These are phyloP conservation scores for Polygonum maritimum DNA, from an alignment of 148 eudicot species.

Conservation along the genomic window DNA sequence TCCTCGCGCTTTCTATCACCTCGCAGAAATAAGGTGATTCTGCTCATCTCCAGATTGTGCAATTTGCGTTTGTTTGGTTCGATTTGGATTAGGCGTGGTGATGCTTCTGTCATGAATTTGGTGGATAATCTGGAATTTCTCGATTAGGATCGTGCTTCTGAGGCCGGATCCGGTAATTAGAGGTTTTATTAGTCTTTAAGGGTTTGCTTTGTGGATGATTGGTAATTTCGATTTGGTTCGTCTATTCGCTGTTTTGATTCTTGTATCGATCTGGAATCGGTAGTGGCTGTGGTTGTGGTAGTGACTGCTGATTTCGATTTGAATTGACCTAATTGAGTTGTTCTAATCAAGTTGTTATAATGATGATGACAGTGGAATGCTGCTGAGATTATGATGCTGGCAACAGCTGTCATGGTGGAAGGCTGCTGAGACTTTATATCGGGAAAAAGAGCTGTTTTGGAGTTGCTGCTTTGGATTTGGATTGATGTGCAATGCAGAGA, in stretches of 20 bases:
- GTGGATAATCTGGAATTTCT: background rate
- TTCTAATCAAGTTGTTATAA: background rate
- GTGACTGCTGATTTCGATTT: background rate
- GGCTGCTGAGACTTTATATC: background rate
- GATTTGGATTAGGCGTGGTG: background rate
- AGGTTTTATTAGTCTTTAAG: background rate
- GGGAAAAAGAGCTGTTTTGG: background rate
- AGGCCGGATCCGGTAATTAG: background rate
- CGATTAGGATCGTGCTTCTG: background rate
- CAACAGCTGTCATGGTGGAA: background rate
- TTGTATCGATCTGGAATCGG: background rate
- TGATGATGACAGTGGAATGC: background rate
- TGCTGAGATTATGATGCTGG: background rate
- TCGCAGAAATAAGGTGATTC: background rate
- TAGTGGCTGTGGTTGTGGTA: background rate
- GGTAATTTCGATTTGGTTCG: background rate
- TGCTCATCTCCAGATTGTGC: background rate
- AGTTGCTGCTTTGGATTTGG: conserved; percentile 4
- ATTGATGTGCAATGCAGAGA: conserved; percentile 88
- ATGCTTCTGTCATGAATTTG: background rate
- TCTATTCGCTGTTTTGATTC: background rate
- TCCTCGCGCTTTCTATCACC: background rate
- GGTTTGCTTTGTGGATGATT: background rate
- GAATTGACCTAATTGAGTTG: background rate
- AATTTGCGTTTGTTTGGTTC: background rate